Percentiles rank a stretch among this genome's conserved stretches.
Evolutionary conservation across 2,329 filamentous ascomycete species (phyloP).

Genomic region (Neobulgaria alba): DNA sequence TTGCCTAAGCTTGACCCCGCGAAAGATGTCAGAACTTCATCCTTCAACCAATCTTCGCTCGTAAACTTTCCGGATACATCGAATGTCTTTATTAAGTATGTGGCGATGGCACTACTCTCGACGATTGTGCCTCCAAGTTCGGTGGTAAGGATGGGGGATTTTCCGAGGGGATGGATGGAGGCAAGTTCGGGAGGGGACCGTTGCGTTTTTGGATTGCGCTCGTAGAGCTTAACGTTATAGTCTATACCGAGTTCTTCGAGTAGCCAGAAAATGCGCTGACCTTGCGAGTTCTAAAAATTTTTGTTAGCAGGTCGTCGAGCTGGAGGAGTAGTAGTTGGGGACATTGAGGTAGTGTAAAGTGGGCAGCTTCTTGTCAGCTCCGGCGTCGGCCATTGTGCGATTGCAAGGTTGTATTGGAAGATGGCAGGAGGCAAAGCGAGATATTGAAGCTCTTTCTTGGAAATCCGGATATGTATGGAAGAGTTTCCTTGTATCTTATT

Average conservation of each 20-base stretch:
- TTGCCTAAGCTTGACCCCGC: constrained; percentile 22
- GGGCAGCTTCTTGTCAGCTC: constrained; percentile 4
- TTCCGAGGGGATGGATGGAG: constrained; percentile 73
- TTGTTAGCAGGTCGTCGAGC: too few species aligned
- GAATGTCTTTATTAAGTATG: constrained; percentile 28
- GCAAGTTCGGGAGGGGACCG: constrained; percentile 62
- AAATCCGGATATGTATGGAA: too few species aligned
- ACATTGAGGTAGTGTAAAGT: constrained; percentile 24
- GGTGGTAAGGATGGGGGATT: constrained; percentile 60
- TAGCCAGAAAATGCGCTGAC: constrained; percentile 62
- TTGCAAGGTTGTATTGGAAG: too few species aligned
- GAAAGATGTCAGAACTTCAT: constrained; percentile 26
- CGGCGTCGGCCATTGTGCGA: too few species aligned
- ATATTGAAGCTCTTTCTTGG: too few species aligned
- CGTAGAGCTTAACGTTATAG: constrained; percentile 70
- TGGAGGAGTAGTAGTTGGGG: not conserved
- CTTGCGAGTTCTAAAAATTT: constrained; percentile 49
- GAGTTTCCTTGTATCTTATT: too few species aligned
- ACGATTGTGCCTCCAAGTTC: constrained; percentile 23
- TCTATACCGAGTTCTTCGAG: constrained; percentile 61
- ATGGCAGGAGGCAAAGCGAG: too few species aligned
- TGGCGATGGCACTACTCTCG: constrained; percentile 27
- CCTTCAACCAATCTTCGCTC: constrained; percentile 23
- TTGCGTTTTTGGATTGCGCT: constrained; percentile 45
- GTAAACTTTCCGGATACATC: constrained; percentile 24